Evolutionary conservation across 441 rosid genomes (phyloP).

Genomic region (Pelargonium australe): DNA sequence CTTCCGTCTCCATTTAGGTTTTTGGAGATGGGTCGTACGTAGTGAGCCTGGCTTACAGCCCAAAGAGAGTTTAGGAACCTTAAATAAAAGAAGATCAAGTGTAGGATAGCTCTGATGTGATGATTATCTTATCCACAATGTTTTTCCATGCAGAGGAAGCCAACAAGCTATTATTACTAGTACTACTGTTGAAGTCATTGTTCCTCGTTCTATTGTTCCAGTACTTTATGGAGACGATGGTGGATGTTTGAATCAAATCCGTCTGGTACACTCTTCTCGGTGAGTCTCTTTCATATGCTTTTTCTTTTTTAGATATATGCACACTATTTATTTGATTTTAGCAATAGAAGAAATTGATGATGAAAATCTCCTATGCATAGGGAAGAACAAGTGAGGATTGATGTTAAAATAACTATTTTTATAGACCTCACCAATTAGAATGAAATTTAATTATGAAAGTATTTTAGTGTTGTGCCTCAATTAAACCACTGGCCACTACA

Average conservation of each 20-base stretch:
- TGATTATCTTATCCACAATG: constrained; percentile 1
- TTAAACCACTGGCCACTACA: too few species aligned
- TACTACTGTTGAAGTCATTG: constrained; percentile 68
- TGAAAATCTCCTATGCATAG: background rate
- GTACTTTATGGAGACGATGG: constrained; percentile 68
- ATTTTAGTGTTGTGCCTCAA: too few species aligned
- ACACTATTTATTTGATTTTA: background rate
- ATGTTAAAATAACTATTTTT: too few species aligned
- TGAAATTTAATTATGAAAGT: too few species aligned
- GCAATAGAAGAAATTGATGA: background rate
- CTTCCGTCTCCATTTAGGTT: background rate
- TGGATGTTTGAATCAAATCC: constrained; percentile 60
- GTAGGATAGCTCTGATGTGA: background rate
- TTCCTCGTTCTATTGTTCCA: constrained; percentile 64
- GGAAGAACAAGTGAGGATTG: too few species aligned
- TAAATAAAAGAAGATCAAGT: background rate
- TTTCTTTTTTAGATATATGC: constrained; percentile 1
- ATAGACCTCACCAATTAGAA: too few species aligned
- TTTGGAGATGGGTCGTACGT: too few species aligned
- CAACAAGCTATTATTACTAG: constrained; percentile 60
- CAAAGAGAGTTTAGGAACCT: background rate
- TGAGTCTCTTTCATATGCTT: constrained; percentile 6
- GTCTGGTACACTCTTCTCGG: constrained; percentile 54
- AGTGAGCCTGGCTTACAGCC: background rate
- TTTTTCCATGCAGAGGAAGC: constrained; percentile 31